These are phyloP conservation scores for Ascocoryne sarcoides DNA, from an alignment of 2,329 filamentous ascomycete species.

Conservation along the genomic window DNA sequence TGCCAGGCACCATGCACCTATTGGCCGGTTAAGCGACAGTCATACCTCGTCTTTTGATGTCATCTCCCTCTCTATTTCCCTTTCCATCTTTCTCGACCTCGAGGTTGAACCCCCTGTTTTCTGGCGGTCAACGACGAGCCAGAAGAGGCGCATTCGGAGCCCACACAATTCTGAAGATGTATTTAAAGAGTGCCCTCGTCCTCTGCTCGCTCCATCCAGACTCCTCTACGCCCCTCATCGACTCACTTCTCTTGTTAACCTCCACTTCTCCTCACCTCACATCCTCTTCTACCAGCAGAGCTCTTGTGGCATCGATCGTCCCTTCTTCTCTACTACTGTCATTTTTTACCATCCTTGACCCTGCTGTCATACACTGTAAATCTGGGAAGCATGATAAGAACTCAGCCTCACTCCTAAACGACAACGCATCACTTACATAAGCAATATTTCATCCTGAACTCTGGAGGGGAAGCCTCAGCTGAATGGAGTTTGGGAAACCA, in stretches of 20 bases:
- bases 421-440: no score
- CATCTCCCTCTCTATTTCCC: no score
- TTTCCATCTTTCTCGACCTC: no score
- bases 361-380: no score
- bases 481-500: no score
- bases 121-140: constrained; percentile 5
- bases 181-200: constrained; percentile 1
- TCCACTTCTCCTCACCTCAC: constrained; percentile 2
- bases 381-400: no score
- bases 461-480: no score
- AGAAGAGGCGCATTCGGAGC: constrained; percentile 3
- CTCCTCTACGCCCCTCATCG: not conserved
- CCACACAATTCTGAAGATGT: constrained; percentile 5
- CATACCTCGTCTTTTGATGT: not conserved
- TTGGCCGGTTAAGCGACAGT: not conserved
- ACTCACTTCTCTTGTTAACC: constrained; percentile 1
- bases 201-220: constrained; percentile 3
- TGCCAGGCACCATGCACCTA: not conserved
- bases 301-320: not conserved
- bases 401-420: no score
- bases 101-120: constrained; percentile 1
- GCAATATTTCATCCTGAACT: no score
- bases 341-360: not conserved
- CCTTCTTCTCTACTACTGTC: not conserved
- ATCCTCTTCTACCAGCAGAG: not conserved